Evolutionary conservation across 1,284 basidiomycete species (phyloP).

Genomic region (Coniferiporia weirii): DNA sequence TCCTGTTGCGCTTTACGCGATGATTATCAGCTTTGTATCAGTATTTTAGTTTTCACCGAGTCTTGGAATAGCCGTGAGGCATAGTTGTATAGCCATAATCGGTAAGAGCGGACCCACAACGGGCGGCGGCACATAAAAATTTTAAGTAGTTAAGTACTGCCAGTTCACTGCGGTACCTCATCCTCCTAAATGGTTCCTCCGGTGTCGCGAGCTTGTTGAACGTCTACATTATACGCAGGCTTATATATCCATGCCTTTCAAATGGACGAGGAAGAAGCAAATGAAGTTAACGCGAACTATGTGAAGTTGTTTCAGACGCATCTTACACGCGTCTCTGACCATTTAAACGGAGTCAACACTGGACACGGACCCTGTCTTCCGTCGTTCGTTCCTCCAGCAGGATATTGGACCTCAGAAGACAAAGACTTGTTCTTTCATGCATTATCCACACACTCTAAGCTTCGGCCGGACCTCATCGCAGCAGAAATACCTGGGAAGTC

Average conservation of each 20-base stretch:
- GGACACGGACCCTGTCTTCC: constrained; percentile 24
- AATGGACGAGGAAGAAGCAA: constrained; percentile 13
- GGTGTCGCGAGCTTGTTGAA: too few species aligned
- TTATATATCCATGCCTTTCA: neutral
- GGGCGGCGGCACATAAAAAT: too few species aligned
- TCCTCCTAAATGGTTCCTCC: too few species aligned
- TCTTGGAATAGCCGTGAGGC: too few species aligned
- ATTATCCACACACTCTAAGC: constrained; percentile 55
- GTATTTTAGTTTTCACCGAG: too few species aligned
- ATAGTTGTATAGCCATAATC: too few species aligned
- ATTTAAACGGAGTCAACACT: constrained; percentile 10
- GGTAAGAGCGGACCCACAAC: too few species aligned
- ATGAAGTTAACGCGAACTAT: constrained; percentile 19
- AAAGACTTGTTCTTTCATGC: constrained; percentile 68
- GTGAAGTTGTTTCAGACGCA: constrained; percentile 30
- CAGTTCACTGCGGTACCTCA: too few species aligned
- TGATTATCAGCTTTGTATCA: too few species aligned
- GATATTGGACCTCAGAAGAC: constrained; percentile 61
- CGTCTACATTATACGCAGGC: too few species aligned
- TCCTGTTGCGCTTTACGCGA: too few species aligned
- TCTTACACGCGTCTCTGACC: constrained; percentile 27
- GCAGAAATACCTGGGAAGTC: constrained; percentile 57
- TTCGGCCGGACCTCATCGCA: constrained; percentile 68
- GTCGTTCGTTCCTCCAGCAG: constrained; percentile 41
- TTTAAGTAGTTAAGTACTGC: too few species aligned